Evolutionary conservation across 495 filamentous ascomycete species (phyloP), one percentile per base, ranked within the genome.

Genomic region (Penicillium soppii): DNA sequence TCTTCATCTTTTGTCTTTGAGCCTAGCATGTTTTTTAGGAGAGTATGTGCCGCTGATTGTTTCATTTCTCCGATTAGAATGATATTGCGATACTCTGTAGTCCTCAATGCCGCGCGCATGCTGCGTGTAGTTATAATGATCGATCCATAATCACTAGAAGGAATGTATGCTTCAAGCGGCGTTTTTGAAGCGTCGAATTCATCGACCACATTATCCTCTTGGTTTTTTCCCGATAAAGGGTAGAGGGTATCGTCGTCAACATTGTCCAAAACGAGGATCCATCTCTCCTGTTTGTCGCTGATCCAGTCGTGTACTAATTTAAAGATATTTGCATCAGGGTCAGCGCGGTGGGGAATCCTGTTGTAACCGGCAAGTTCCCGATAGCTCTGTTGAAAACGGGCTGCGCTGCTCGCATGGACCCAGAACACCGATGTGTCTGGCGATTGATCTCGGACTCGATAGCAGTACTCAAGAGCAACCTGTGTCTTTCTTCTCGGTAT

Each of bases 351-450:
- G 19, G 53, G 50, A 7, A 78, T 67, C 45, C 71, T 66, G 23
- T 66, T 33, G 4, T 23, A 41, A 27, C 72, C 43, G 41, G 73
- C 72, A 52, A 80, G 74, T 7, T 68, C 64, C 35, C 54, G 54
- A 54, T 54, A 75, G 42, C 67, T 53, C 36, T 75, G 57, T 49
- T 72, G 62, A 23, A 79, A 74, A 6, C 73, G 65, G 2, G 59
- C 56, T 3, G 44, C 40, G 29, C 56, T 74, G 33, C 67, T 69
- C 2, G 71, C 68, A 53, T 74, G 69, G 5, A 80, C 56, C 77
- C 79, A 82, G 56, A 82, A 75, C 7, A 81, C 69, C 67, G 66
- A 77, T 17, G 68, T 78, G 20, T 65, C 37, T 4, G 70, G 73
- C n/a, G 59, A 74, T 36, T 71, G 54, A 5, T 35, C 26, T 55